Evolutionary conservation across 306 rosid genomes (phyloP).

Genomic region (Vachellia collinsii): DNA sequence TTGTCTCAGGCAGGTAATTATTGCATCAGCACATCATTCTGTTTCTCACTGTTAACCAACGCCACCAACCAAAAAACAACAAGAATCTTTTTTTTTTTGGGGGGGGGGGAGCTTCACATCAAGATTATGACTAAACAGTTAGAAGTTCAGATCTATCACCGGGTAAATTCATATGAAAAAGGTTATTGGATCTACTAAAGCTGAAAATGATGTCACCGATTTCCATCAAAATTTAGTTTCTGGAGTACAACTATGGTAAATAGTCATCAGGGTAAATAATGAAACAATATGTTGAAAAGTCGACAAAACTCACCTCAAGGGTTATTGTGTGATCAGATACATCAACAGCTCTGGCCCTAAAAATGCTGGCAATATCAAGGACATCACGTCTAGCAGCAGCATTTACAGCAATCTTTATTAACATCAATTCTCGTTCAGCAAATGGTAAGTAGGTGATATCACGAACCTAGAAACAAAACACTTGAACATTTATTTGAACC

Average conservation of each 20-base stretch:
- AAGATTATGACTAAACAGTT: slow-evolving; percentile 23
- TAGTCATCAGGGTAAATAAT: slow-evolving; percentile 1
- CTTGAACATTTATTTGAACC: slow-evolving; percentile 20
- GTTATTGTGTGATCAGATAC: slow-evolving; percentile 85
- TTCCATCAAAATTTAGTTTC: background rate
- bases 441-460: slow-evolving; percentile 82
- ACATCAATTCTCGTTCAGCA: slow-evolving; percentile 86
- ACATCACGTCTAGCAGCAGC: slow-evolving; percentile 84
- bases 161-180: background rate
- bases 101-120: slow-evolving; percentile 12
- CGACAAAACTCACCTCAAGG: slow-evolving; percentile 65
- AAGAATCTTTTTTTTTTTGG: background rate
- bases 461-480: slow-evolving; percentile 54
- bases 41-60: background rate
- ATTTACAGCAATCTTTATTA: slow-evolving; percentile 81
- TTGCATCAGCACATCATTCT: background rate
- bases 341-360: slow-evolving; percentile 81
- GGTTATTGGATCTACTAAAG: background rate
- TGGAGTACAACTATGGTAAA: background rate
- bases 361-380: slow-evolving; percentile 83
- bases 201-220: slow-evolving; percentile 2
- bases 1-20: background rate
- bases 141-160: slow-evolving; percentile 1
- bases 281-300: slow-evolving; percentile 28
- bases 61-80: background rate